Evolutionary conservation across 495 filamentous ascomycete species (phyloP).

Genomic region (Penicillium simplicissimum): DNA sequence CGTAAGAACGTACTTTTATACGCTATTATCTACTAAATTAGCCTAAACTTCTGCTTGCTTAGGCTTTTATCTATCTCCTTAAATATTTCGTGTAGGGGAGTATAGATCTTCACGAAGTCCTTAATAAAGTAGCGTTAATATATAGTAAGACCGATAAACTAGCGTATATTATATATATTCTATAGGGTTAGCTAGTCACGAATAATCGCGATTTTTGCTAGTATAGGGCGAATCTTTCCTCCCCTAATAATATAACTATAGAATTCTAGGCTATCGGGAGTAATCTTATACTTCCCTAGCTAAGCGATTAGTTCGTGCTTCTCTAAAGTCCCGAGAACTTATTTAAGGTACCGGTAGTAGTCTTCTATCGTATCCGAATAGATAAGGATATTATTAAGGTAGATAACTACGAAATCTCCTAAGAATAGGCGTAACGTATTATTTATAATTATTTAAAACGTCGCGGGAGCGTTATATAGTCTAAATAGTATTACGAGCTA

Average conservation of each 20-base stretch:
- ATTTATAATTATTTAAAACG: constrained; percentile 11
- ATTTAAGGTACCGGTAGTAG: constrained; percentile 3
- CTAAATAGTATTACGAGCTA: constrained; percentile 15
- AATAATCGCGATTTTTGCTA: too few relatives aligned
- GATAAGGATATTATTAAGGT: neutral
- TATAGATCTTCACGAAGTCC: neutral
- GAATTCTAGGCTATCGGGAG: neutral
- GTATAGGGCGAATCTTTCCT: too few relatives aligned
- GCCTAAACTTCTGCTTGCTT: neutral
- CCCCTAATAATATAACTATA: neutral
- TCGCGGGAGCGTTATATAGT: constrained; percentile 7
- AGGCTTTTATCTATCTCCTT: neutral
- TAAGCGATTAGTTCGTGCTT: neutral
- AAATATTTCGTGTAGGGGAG: neutral
- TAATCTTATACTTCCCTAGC: neutral
- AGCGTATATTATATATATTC: too few relatives aligned
- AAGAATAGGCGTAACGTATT: neutral
- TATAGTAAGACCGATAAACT: too few relatives aligned
- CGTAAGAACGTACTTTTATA: neutral
- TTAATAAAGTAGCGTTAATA: too few relatives aligned
- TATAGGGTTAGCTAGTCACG: too few relatives aligned
- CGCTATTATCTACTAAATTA: neutral
- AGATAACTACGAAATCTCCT: too few relatives aligned
- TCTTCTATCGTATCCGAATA: neutral
- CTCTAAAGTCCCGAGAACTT: neutral